Percentiles rank a stretch among this genome's conserved stretches.
These are phyloP conservation scores for Secale cereale DNA, from an alignment of 176 grass and related monocot genomes.

Conservation along the genomic window DNA sequence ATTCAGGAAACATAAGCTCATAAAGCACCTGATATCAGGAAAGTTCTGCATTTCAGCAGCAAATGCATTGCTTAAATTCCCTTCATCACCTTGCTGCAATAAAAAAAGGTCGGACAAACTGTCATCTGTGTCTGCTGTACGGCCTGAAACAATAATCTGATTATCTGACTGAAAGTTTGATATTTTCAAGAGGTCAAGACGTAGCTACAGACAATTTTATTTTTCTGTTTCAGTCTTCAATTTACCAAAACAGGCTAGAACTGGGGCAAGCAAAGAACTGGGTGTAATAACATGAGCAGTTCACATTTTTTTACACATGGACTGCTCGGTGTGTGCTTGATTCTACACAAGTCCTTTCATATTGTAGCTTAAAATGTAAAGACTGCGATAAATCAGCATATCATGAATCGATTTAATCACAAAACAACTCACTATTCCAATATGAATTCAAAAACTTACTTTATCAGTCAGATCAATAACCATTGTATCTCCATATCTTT, in stretches of 20 bases:
- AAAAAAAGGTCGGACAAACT: conserved; percentile 27
- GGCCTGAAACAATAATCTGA: neutral
- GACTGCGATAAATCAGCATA: conserved; percentile 7
- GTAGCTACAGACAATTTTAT: neutral
- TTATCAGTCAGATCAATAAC: conserved; percentile 90
- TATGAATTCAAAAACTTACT: conserved; percentile 55
- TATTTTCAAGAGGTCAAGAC: neutral
- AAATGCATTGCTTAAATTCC: conserved; percentile 73
- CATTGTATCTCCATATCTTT: conserved; percentile 80
- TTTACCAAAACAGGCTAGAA: conserved; percentile 9
- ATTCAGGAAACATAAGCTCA: conserved; percentile 14
- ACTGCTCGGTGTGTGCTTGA: neutral
- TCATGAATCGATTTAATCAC: neutral
- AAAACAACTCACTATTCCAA: neutral
- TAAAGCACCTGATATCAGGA: conserved; percentile 58
- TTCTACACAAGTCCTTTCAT: neutral
- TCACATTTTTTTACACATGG: neutral
- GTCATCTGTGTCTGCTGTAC: neutral
- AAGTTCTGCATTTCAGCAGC: conserved; percentile 79
- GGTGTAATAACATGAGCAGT: neutral
- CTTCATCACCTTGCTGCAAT: conserved; percentile 90
- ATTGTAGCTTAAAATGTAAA: conserved; percentile 11
- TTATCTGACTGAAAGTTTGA: neutral
- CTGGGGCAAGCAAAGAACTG: conserved; percentile 16
- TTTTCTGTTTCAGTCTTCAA: neutral